Evolutionary conservation across 1,284 basidiomycete genomes (phyloP), one percentile per base, ranked within the genome.

Genomic region (Apiotrichum akiyoshidainum): DNA sequence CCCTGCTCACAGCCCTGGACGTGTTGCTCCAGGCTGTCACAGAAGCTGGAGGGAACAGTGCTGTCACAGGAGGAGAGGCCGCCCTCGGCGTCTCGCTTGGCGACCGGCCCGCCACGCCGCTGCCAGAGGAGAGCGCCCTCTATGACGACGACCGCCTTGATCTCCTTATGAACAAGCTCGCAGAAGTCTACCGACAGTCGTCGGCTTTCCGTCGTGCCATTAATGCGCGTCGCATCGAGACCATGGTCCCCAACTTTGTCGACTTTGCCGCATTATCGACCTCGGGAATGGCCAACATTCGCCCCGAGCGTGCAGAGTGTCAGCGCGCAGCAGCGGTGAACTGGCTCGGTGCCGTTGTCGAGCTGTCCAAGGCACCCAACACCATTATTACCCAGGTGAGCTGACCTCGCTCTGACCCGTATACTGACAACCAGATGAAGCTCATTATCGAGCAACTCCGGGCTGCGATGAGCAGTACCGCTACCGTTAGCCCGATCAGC

Each of bases 201-300:
- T 55, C 65, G 13, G 57, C 68, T 1, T 71, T 75, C 63, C 59
- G 73, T 6, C 65, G 70, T 16, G 61, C 55, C 17, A 49, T 77
- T 16, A 72, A 68, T 1, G 61, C 57, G 5, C 67, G 70, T 12
- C 69, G 69, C 17, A 64, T 77, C n/a, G 77, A 78, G 53, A 58
- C 54, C 16, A 64, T 77, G 54, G 61, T 77, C 9, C 77, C 77
- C 1, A 59, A 58, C 34, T 44, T 78, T 12, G 72, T 72, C 2
- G 77, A 78, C 49, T 78, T 74, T 61, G 71, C 73, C 0, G 68
- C 72, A 39, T 57, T 76, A 13, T 71, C 71, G 0, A 60, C 62
- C 4, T 62, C 67, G 7, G 21, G 37, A 11, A 17, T 33, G 35
- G 63, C 63, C n/a, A 46, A 41, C 7, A 35, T 11, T 12, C 55